Base-by-base conservation (phyloP, 495 filamentous ascomycete genomes). In the Penicillium canariense region DNA sequence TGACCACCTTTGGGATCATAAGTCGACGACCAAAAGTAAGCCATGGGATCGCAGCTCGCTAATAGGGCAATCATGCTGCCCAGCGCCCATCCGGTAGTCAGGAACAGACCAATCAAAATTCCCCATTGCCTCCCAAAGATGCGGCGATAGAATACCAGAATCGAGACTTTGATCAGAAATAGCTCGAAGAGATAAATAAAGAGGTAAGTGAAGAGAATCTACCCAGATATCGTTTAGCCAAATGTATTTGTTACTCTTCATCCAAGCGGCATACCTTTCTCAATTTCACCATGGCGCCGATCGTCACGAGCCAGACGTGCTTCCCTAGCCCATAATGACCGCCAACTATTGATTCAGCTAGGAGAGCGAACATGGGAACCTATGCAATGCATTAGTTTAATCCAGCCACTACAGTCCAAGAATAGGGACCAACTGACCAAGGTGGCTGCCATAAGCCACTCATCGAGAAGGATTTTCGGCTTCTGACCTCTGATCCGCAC, bases 111-210 rank as follows among this genome's bases (percentile, higher is more conserved):
- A 8, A 47, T 14, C 51, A 48, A 56, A 2, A 60, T 60, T 11
- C 45, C 38, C 34, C 39, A 58, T 17, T 45, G 58, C 36, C 53
- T 55, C 10, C 57, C 57, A 15, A 66, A 66, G 27, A 66, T 54
- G 14, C 63, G 63, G n/a, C 63, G 57, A n/a, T 66, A 66, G 52
- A 66, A 66, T 15, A 55, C 27, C 2, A 66, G 22, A 4, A 66
- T 60, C 0, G 60, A 63, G 4, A 53, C n/a, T 45, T 63, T 63
- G 45, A 63, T 63, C 2, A 61, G 12, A 25, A 46, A 51, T 0
- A 66, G 34, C n/a, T 56, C 49, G 31, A 55, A 58, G 7, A 60
- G 31, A n/a, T 66, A 66, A 20, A 66, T 28, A 6, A 63, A 28
- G 18, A 60, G 14, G 30, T 54, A 66, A 2, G 49, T 42, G 40